Evolutionary conservation across 2,329 filamentous ascomycete genomes (phyloP), one percentile per base, ranked within the genome.

Genomic region (Claviceps monticola): DNA sequence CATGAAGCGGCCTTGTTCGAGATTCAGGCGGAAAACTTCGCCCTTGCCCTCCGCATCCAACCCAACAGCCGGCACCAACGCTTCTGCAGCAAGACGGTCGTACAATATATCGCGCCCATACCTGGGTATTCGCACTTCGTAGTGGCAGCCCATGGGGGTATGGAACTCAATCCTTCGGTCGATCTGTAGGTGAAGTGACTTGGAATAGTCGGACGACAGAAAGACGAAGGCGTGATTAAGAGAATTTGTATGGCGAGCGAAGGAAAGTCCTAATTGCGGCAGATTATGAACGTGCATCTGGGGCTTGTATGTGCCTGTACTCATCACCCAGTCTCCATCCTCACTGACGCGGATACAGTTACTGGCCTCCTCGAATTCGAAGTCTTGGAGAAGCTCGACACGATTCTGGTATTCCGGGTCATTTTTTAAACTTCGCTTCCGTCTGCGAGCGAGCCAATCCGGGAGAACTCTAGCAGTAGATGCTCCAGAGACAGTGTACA

Each of bases 291-390:
- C 85, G 64, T 97, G 93, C 54, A 97, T 95, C 55, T 70, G 68
- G 48, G 68, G 73, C 67, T 75, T 80, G 66, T 81, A 84, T 51
- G 80, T 83, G 72, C 88, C 89, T 50, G 90, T 94, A 62, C 87
- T 94, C 87, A 96, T 93, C 42, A 93, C 82, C 90, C 93, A 98
- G 64, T 97, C 84, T 48, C 91, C 91, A 78, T 98, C 93, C 53
- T 95, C 90, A 60, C 88, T 95, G 56, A 93, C 80, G 48, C 88
- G 80, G 56, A 98, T 81, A 64, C 91, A 96, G 59, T 84, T 81
- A 64, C 89, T 95, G 42, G 94, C 91, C 69, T 95, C 90, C 62
- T 96, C 90, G 62, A 98, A 97, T 64, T 94, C 90, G 67, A 98
- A 98, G 64, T 98, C 93, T 63, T 98, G 93, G 39, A 98, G 78